Evolutionary conservation across 176 grass and related monocot genomes (phyloP), one percentile per base, ranked within the genome.

Genomic region (Cenchrus purpureus): DNA sequence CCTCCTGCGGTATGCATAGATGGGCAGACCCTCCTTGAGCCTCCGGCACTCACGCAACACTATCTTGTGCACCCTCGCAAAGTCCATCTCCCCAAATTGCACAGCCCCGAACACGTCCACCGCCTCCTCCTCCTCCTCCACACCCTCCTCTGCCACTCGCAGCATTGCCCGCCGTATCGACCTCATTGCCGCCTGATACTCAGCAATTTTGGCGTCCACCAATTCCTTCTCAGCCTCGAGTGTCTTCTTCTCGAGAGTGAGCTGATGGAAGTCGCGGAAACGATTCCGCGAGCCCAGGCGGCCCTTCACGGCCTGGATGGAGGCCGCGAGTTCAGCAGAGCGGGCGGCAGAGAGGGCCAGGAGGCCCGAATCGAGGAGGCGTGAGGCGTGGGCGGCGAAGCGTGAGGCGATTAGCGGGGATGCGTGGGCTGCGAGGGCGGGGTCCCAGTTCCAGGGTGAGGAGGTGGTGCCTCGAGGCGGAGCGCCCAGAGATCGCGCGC

Each of bases 1-100:
- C 71, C 76, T 86, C 40, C 66, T 87, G 55, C 93, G 86, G 70
- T 70, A 87, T 10, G 74, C 86, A 29, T 95, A 95, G 34, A 98
- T 91, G 14, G 96, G 96, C 68, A 95, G 79, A 2, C 93, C 93
- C 22, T 98, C 96, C 63, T 98, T 87, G 34, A 98, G 87, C 86
- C 93, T 87, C 82, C 93, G 62, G 42, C 96, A 94, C 56, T 98
- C 93, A 20, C 96, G 90, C 53, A 84, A 44, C 82, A 94, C 78
- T 54, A 88, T 76, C 79, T 65, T 69, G 80, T 94, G 91, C 78
- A 94, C 82, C 74, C 59, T 79, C 32, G 43, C 73, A 68, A 92
- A 94, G 73, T 95, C 86, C 66, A 98, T 37, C 28, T 89, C 77
- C 29, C 53, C 83, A 40, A 10, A 37, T 31, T 43, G 29, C 72